phyloP scores from a whole-genome alignment of 371 early-diverging fungal species.

The Lichtheimia ramosa region DNA sequence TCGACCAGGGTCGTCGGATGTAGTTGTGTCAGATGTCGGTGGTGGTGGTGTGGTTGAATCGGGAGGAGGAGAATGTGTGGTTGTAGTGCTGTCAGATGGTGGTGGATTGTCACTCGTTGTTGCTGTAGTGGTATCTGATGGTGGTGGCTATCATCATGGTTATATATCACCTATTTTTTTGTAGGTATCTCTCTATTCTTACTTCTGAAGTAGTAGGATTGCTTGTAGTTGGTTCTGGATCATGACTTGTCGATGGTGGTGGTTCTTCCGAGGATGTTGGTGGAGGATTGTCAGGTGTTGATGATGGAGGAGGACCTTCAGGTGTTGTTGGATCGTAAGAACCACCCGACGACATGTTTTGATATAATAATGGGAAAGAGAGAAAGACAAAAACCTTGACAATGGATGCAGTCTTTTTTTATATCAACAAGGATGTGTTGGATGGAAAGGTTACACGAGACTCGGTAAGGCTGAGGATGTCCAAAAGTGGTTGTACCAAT shows the following conservation, averaged over 20 bases:
- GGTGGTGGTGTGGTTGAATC: slow-evolving; percentile 2
- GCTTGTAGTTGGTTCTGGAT: background rate
- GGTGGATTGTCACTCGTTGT: no score
- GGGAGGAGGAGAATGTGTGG: no score
- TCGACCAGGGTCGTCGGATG: background rate
- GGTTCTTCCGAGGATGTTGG: background rate
- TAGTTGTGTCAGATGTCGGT: background rate
- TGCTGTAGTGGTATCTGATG: no score
- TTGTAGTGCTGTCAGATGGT: no score
- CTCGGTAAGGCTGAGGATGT: background rate
- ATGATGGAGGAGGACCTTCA: background rate
- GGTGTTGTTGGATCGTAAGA: slow-evolving; percentile 3
- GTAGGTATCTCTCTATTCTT: no score
- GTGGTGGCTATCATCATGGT: no score
- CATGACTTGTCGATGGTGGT: background rate
- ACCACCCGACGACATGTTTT: background rate
- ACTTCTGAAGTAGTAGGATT: background rate
- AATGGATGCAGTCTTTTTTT: background rate
- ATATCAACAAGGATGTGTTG: background rate
- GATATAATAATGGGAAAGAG: no score
- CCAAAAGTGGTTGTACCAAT: no score
- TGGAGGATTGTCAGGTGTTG: background rate
- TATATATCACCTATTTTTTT: no score
- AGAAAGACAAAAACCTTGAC: background rate
- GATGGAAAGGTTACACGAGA: slow-evolving; percentile 1